Conservation (phyloP, 2,329 filamentous ascomycete species). For the Rhynchosporium secalis region DNA sequence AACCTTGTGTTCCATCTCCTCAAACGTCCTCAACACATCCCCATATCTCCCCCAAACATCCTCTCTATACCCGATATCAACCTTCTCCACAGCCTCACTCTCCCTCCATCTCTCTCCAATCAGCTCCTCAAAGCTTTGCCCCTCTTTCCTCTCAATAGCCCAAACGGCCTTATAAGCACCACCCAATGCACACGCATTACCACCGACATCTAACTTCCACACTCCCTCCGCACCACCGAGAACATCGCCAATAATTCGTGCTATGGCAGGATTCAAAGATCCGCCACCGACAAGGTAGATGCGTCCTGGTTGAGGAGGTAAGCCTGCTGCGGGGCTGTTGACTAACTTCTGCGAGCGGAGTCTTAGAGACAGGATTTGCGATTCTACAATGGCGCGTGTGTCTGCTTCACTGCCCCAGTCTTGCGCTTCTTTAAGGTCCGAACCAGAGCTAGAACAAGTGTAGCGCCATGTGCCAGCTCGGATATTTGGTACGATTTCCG, state of each 20-base stretch:
- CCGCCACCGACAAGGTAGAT: slow-evolving; percentile 96
- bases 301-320: slow-evolving; percentile 82
- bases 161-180: slow-evolving; percentile 96
- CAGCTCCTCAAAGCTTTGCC: slow-evolving; percentile 84
- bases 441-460: slow-evolving; percentile 57
- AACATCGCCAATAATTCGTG: slow-evolving; percentile 80
- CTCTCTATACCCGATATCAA: slow-evolving; percentile 77
- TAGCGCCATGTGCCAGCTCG: slow-evolving; percentile 85
- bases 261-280: slow-evolving; percentile 85
- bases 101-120: slow-evolving; percentile 85
- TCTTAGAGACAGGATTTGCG: slow-evolving; percentile 88
- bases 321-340: slow-evolving; percentile 48
- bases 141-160: slow-evolving; percentile 68
- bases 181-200: slow-evolving; percentile 91
- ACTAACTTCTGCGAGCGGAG: slow-evolving; percentile 81
- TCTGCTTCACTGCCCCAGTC: slow-evolving; percentile 67
- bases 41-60: slow-evolving; percentile 79
- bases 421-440: slow-evolving; percentile 45
- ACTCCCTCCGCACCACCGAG: slow-evolving; percentile 88
- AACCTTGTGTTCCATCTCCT: slow-evolving; percentile 69
- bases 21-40: slow-evolving; percentile 72
- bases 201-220: slow-evolving; percentile 89
- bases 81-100: slow-evolving; percentile 76
- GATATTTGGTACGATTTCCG: slow-evolving; percentile 94
- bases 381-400: slow-evolving; percentile 85